Conservation (phyloP, 305 asterid species). For the Withania somnifera region DNA sequence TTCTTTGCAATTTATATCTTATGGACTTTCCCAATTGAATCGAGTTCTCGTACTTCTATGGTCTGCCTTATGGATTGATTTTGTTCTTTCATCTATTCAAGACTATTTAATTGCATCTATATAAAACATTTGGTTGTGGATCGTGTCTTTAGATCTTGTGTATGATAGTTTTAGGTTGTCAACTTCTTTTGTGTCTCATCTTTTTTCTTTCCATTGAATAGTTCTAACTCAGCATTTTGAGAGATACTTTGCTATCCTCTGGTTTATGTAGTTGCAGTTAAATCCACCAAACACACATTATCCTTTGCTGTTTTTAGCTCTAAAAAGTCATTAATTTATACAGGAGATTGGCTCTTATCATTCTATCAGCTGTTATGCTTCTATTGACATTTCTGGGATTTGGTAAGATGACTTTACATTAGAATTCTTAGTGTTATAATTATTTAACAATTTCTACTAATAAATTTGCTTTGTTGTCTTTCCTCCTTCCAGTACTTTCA, state of each 20-base stretch:
- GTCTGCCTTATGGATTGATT: neutral
- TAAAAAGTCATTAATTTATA: conserved; percentile 14
- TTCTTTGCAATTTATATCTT: neutral
- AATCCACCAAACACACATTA: neutral
- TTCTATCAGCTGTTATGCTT: conserved; percentile 81
- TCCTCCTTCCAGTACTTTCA: conserved; percentile 56
- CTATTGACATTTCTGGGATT: conserved; percentile 73
- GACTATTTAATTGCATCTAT: neutral
- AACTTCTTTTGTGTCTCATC: neutral
- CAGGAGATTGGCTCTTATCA: conserved; percentile 83
- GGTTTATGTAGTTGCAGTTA: neutral
- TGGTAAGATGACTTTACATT: conserved; percentile 29
- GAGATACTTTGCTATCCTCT: neutral
- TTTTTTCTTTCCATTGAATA: neutral
- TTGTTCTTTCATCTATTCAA: neutral
- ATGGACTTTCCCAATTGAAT: neutral
- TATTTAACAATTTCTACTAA: neutral
- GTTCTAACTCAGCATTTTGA: neutral
- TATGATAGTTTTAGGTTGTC: neutral
- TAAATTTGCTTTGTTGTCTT: neutral
- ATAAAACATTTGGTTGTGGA: neutral
- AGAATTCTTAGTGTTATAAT: neutral
- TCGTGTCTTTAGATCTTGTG: neutral
- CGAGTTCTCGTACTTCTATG: neutral
- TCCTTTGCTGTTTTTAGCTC: neutral